phyloP scores from a whole-genome alignment of 2,329 filamentous ascomycete genomes.

The Niveomyces coronatus region DNA sequence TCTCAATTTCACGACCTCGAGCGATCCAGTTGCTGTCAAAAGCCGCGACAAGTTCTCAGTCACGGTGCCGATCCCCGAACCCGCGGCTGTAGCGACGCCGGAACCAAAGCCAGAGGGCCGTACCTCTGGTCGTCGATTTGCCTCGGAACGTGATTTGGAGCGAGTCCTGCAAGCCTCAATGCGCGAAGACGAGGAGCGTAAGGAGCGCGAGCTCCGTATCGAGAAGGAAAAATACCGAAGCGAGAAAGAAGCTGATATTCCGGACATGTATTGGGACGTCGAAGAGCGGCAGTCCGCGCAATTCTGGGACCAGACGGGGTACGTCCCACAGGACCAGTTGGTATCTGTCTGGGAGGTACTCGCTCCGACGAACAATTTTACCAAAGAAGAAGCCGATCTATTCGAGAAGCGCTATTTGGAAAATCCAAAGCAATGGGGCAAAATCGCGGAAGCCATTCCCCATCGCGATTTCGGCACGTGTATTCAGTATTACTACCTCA shows the following conservation, averaged over 20 bases:
- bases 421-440: slow-evolving; percentile 73
- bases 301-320: slow-evolving; percentile 57
- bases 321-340: slow-evolving; percentile 53
- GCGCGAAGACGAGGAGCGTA: slow-evolving; percentile 58
- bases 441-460: slow-evolving; percentile 57
- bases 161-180: slow-evolving; percentile 62
- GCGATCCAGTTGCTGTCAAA: slow-evolving; percentile 43
- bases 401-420: slow-evolving; percentile 70
- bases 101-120: slow-evolving; percentile 49
- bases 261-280: slow-evolving; percentile 55
- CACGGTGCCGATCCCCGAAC: slow-evolving; percentile 25
- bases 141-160: slow-evolving; percentile 64
- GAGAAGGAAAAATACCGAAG: slow-evolving; percentile 62
- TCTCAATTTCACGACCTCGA: slow-evolving; percentile 44
- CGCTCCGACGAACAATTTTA: slow-evolving; percentile 66
- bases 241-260: slow-evolving; percentile 67
- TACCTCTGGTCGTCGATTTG: slow-evolving; percentile 45
- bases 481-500: slow-evolving; percentile 80
- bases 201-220: slow-evolving; percentile 54
- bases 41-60: slow-evolving; percentile 44
- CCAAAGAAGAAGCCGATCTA: slow-evolving; percentile 53
- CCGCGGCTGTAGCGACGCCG: slow-evolving; percentile 28
- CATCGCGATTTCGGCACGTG: slow-evolving; percentile 65
- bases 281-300: slow-evolving; percentile 47
- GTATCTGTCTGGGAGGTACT: slow-evolving; percentile 63